These are phyloP conservation scores for Phytophthora pluvialis DNA, from an alignment of 352 stramenopile species.

Conservation along the genomic window DNA sequence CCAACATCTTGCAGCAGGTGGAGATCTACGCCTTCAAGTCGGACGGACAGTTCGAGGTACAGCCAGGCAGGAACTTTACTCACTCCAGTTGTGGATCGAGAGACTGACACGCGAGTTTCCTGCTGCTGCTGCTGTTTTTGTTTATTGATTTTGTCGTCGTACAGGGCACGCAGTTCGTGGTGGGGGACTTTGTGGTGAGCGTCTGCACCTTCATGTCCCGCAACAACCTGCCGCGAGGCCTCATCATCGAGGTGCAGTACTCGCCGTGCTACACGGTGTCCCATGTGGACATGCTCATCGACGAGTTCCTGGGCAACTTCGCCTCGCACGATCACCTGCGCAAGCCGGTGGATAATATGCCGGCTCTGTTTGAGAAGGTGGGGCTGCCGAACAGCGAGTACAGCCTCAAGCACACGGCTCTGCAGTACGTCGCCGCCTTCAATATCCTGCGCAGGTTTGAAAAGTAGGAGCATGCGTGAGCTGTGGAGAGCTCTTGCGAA, in stretches of 20 bases:
- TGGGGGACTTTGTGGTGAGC: constrained; percentile 87
- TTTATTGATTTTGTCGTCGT: background rate
- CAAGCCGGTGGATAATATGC: constrained; percentile 78
- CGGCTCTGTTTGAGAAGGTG: constrained; percentile 76
- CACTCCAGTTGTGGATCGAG: background rate
- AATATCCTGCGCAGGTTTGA: constrained; percentile 88
- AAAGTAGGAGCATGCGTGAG: constrained; percentile 44
- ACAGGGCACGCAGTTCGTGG: constrained; percentile 78
- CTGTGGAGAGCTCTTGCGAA: constrained; percentile 4
- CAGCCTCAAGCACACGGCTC: constrained; percentile 87
- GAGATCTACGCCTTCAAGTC: constrained; percentile 92
- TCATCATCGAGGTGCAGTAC: constrained; percentile 89
- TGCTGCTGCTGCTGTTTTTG: background rate
- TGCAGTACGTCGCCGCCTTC: constrained; percentile 89
- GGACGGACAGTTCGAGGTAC: constrained; percentile 86
- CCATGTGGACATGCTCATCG: constrained; percentile 80
- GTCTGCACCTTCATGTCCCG: constrained; percentile 90
- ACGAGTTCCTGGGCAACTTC: constrained; percentile 82
- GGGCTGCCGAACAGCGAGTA: constrained; percentile 75
- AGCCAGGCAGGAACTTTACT: background rate
- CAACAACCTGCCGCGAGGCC: constrained; percentile 79
- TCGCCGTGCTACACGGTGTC: constrained; percentile 79
- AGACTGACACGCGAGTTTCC: constrained; percentile 4
- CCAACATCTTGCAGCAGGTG: constrained; percentile 88
- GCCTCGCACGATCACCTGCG: constrained; percentile 70